Evolutionary conservation across 768 basidiomycete species (phyloP).

Genomic region (Agaricus subrufescens): DNA sequence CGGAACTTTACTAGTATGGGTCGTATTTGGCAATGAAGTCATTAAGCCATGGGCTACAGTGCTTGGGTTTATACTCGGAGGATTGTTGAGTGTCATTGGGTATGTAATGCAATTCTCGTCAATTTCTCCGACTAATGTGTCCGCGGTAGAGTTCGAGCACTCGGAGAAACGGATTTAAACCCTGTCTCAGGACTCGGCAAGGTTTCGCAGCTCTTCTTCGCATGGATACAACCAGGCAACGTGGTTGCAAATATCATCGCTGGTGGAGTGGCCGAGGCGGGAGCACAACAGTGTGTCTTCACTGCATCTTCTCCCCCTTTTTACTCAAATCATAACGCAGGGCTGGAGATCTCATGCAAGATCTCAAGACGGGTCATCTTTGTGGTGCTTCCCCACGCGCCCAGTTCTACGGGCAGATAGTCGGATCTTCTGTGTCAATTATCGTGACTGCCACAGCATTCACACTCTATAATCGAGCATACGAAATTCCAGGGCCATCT

Average conservation of each 20-base stretch:
- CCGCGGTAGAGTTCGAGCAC: constrained; percentile 69
- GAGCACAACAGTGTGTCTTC: constrained; percentile 75
- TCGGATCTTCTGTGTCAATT: constrained; percentile 86
- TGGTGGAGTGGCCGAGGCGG: constrained; percentile 93
- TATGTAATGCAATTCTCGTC: constrained; percentile 28
- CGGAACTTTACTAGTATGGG: constrained; percentile 81
- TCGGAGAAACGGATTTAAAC: constrained; percentile 94
- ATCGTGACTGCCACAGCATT: constrained; percentile 87
- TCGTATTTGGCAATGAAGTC: constrained; percentile 85
- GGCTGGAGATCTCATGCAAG: constrained; percentile 98
- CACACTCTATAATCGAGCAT: constrained; percentile 81
- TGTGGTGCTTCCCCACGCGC: constrained; percentile 87
- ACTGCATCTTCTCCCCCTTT: neutral
- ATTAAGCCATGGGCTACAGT: constrained; percentile 95
- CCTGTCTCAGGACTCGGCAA: constrained; percentile 93
- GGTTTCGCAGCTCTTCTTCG: constrained; percentile 90
- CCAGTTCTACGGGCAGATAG: constrained; percentile 91
- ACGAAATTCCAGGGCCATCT: constrained; percentile 87
- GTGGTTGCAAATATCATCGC: constrained; percentile 98
- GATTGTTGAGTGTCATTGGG: constrained; percentile 86
- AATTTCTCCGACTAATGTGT: constrained; percentile 11
- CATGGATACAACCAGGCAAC: constrained; percentile 91
- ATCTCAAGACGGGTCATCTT: constrained; percentile 95
- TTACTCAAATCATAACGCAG: constrained; percentile 29
- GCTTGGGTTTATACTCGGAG: constrained; percentile 78